These are phyloP conservation scores for Schizonepeta tenuifolia DNA, from an alignment of 257 asterid species.

Conservation along the genomic window DNA sequence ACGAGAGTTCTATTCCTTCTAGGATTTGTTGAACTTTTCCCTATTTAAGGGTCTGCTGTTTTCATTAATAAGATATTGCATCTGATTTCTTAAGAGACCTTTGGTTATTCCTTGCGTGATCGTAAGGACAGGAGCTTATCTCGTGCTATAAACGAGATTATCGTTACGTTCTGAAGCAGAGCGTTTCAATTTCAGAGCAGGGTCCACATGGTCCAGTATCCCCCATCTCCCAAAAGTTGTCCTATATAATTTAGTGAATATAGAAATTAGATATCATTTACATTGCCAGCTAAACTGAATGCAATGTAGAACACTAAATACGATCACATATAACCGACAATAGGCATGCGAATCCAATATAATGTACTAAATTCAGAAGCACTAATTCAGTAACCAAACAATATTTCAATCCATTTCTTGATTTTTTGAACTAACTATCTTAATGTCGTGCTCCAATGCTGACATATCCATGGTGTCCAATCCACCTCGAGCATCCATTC, in stretches of 20 bases:
- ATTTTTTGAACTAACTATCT: constrained; percentile 5
- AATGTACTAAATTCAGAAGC: constrained; percentile 3
- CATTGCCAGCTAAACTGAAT: constrained; percentile 1
- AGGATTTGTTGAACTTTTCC: too few relatives aligned
- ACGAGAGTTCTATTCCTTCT: too few relatives aligned
- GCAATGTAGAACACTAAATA: constrained; percentile 3
- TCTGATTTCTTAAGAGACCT: too few relatives aligned
- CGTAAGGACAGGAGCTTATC: too few relatives aligned
- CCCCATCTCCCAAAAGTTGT: constrained; percentile 99
- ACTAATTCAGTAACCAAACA: not conserved
- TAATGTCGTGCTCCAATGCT: not conserved
- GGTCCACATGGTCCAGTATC: constrained; percentile 99
- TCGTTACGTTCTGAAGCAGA: too few relatives aligned
- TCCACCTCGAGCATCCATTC: constrained; percentile 12
- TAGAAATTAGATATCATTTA: constrained; percentile 24
- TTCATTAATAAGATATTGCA: too few relatives aligned
- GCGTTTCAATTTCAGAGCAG: constrained; percentile 95
- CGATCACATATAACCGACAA: not conserved
- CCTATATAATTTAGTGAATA: constrained; percentile 45
- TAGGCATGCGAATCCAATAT: not conserved
- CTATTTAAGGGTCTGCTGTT: too few relatives aligned
- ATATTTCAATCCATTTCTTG: not conserved
- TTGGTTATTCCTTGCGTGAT: too few relatives aligned
- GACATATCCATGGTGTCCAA: not conserved
- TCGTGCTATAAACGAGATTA: too few relatives aligned